Conservation (phyloP, 2,329 filamentous ascomycete species). For the Nemania diffusa region DNA sequence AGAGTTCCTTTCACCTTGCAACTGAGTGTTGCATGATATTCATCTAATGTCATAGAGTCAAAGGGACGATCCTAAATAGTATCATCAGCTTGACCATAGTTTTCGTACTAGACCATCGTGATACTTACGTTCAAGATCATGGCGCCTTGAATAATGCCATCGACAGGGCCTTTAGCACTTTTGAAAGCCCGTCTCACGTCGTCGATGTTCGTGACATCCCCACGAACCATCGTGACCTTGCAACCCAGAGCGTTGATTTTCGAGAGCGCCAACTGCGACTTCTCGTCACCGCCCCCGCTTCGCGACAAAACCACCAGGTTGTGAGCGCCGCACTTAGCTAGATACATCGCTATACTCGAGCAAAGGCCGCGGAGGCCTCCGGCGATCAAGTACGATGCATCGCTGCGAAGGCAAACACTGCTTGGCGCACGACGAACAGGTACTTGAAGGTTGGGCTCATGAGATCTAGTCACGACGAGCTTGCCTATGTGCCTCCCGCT, state of each 20-base stretch:
- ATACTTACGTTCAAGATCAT: no score
- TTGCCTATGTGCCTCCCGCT: slow-evolving; percentile 50
- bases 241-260: background rate
- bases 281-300: slow-evolving; percentile 34
- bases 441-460: slow-evolving; percentile 39
- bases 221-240: background rate
- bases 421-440: slow-evolving; percentile 36
- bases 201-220: background rate
- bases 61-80: no score
- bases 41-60: slow-evolving; percentile 44
- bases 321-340: slow-evolving; percentile 49
- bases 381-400: slow-evolving; percentile 51
- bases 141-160: slow-evolving; percentile 47
- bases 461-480: no score
- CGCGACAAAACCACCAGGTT: slow-evolving; percentile 41
- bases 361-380: slow-evolving; percentile 54
- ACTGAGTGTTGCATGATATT: slow-evolving; percentile 44
- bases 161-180: slow-evolving; percentile 4
- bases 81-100: no score
- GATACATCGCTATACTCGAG: slow-evolving; percentile 47
- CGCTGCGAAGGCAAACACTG: slow-evolving; percentile 34
- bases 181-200: background rate
- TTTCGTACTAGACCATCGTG: no score
- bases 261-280: accelerated
- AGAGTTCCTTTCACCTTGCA: slow-evolving; percentile 43